phyloP scores from a whole-genome alignment of 441 rosid genomes.

The Pelargonium fulgidum region DNA sequence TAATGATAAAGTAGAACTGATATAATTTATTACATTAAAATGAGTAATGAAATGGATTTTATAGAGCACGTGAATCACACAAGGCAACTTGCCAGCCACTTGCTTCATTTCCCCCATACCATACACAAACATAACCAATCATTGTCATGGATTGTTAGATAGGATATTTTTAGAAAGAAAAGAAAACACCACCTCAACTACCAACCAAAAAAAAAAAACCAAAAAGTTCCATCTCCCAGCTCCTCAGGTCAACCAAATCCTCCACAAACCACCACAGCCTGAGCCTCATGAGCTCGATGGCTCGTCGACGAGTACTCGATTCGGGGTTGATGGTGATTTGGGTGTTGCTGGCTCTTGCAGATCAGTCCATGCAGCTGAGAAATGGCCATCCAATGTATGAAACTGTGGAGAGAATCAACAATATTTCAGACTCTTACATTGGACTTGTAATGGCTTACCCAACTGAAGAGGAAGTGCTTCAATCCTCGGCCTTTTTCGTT shows the following conservation, averaged over 20 bases:
- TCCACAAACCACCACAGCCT: not conserved
- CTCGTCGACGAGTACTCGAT: not conserved
- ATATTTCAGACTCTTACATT: slow-evolving; percentile 23
- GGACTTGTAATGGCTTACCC: slow-evolving; percentile 33
- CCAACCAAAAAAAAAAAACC: not conserved
- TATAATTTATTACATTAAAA: too few species aligned
- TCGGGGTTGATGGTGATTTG: slow-evolving; percentile 13
- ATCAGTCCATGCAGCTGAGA: slow-evolving; percentile 17
- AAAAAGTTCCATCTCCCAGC: not conserved
- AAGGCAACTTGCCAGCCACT: too few species aligned
- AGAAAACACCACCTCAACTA: not conserved
- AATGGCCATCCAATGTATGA: slow-evolving; percentile 22
- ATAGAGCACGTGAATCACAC: too few species aligned
- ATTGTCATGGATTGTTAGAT: not conserved
- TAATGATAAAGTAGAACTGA: too few species aligned
- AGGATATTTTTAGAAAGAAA: not conserved
- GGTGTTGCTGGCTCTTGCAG: slow-evolving; percentile 17
- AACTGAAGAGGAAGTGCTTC: slow-evolving; percentile 27
- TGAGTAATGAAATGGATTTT: too few species aligned
- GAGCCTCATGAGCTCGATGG: not conserved
- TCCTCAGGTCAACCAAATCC: not conserved
- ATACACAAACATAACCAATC: not conserved
- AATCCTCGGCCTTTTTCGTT: slow-evolving; percentile 23
- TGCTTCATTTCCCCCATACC: too few species aligned
- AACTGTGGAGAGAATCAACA: slow-evolving; percentile 23